Evolutionary conservation across 2,329 filamentous ascomycete genomes (phyloP).

Genomic region (Colletotrichum musicola): DNA sequence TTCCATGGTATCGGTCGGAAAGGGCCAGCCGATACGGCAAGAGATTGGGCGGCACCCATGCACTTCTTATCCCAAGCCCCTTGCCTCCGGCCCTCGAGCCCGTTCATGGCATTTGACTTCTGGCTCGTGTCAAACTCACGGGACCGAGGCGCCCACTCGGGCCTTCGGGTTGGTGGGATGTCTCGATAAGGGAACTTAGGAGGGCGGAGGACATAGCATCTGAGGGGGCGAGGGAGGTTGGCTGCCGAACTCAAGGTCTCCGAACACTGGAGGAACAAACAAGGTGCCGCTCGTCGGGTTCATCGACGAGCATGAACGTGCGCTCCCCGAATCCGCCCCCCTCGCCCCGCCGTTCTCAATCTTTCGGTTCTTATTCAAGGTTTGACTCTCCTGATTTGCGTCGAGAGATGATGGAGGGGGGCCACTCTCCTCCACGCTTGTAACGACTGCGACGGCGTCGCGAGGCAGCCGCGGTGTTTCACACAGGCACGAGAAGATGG

Average conservation of each 20-base stretch:
- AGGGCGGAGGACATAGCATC: constrained; percentile 5
- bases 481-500: constrained; percentile 23
- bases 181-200: constrained; percentile 6
- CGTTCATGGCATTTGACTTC: constrained; percentile 22
- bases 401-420: not conserved
- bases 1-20: not conserved
- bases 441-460: constrained; percentile 14
- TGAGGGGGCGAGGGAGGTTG: not conserved
- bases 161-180: constrained; percentile 5
- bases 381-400: constrained; percentile 14
- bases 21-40: rapidly evolving
- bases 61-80: constrained; percentile 30
- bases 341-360: not conserved
- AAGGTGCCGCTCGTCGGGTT: not conserved
- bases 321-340: not conserved
- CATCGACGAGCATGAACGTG: constrained; percentile 21
- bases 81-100: not conserved
- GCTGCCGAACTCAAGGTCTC: constrained; percentile 2
- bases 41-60: constrained; percentile 25
- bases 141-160: constrained; percentile 28
- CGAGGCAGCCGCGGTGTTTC: constrained; percentile 31
- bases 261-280: constrained; percentile 11
- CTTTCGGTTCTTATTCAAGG: constrained; percentile 4
- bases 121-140: constrained; percentile 30
- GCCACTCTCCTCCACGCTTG: constrained; percentile 20